A percentile compares a stretch with the other conserved stretches of the same genome.
Evolutionary conservation across 2,329 filamentous ascomycete species (phyloP).

Genomic region (Neospermospora avenae): DNA sequence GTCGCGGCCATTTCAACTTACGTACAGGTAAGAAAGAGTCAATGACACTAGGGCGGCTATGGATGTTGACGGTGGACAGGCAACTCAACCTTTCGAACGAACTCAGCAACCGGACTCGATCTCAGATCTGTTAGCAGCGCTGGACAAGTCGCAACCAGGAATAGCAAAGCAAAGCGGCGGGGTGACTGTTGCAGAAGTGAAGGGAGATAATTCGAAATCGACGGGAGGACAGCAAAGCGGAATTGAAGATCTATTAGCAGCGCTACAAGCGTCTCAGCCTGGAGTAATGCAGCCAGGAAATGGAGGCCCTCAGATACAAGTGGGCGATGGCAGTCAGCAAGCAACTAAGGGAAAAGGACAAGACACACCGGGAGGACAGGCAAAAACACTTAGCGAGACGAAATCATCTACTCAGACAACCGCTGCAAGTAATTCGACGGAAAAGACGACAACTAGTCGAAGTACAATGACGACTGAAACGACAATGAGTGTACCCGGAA

Average conservation of each 20-base stretch:
- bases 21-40: conserved; percentile 23
- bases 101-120: conserved; percentile 16
- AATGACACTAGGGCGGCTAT: neutral
- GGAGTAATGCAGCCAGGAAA: conserved; percentile 12
- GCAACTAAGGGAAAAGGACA: neutral
- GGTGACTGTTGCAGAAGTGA: neutral
- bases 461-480: conserved; percentile 19
- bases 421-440: conserved; percentile 19
- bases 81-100: conserved; percentile 9
- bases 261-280: conserved; percentile 15
- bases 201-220: neutral
- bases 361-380: neutral
- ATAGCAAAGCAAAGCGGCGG: conserved; percentile 6
- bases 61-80: conserved; percentile 16
- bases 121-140: conserved; percentile 25
- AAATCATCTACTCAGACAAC: conserved; percentile 24
- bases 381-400: conserved; percentile 36
- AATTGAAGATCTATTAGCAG: conserved; percentile 25
- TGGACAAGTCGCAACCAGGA: conserved; percentile 17
- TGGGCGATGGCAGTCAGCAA: neutral
- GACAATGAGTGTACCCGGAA: conserved; percentile 25
- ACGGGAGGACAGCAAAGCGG: conserved; percentile 12
- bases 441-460: conserved; percentile 24
- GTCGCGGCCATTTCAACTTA: conserved; percentile 19
- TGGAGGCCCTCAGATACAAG: neutral